phyloP scores from a whole-genome alignment of 352 stramenopile species.

The Achlya hypogyna region DNA sequence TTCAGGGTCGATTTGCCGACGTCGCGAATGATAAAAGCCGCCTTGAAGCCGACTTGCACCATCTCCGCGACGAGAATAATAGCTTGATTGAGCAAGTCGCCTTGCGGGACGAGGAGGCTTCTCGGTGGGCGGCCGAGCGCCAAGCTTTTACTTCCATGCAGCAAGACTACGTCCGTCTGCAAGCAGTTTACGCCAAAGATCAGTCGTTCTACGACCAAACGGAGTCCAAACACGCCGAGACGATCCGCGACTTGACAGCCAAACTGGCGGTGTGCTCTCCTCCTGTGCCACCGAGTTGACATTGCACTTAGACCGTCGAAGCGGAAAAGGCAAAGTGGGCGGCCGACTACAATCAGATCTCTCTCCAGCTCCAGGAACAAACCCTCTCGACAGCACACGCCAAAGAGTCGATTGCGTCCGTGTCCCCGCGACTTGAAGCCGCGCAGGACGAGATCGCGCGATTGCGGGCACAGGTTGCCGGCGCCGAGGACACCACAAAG shows the following conservation, averaged over 20 bases:
- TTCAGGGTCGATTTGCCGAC: neutral
- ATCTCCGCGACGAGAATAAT: constrained; percentile 30
- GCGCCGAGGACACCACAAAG: constrained; percentile 40
- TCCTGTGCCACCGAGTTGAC: neutral
- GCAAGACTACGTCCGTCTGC: constrained; percentile 7
- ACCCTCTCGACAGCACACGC: constrained; percentile 19
- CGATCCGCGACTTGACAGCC: neutral
- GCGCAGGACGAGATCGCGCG: constrained; percentile 39
- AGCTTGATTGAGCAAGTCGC: constrained; percentile 31
- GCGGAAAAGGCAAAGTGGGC: neutral
- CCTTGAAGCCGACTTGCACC: constrained; percentile 8
- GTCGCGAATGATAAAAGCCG: neutral
- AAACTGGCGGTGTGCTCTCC: neutral
- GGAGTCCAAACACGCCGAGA: neutral
- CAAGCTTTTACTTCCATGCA: constrained; percentile 36
- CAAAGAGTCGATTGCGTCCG: constrained; percentile 40
- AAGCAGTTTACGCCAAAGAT: constrained; percentile 7
- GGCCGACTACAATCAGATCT: constrained; percentile 16
- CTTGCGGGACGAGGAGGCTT: constrained; percentile 22
- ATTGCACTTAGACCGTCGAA: neutral
- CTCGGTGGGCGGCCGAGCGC: constrained; percentile 32
- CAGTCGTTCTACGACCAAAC: neutral
- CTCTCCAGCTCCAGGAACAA: constrained; percentile 41
- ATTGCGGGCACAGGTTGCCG: constrained; percentile 29
- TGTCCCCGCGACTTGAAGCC: constrained; percentile 43